These are phyloP conservation scores for Rhodomyrtus psidioides DNA, from an alignment of 441 rosid genomes.

Conservation along the genomic window DNA sequence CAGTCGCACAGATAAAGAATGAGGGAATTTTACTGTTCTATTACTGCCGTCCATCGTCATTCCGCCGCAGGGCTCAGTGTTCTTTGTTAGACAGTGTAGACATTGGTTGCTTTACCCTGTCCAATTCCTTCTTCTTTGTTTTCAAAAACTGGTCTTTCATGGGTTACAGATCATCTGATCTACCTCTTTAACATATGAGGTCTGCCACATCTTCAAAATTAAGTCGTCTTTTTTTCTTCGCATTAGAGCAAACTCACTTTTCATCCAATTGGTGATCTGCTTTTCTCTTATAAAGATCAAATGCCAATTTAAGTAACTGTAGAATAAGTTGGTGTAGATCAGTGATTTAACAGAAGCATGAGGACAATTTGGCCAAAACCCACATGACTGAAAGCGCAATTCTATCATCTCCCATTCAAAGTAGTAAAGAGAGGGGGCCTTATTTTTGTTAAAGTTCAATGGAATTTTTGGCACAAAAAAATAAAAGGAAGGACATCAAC, in stretches of 20 bases:
- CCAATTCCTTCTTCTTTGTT: neutral
- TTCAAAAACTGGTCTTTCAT: neutral
- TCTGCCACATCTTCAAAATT: neutral
- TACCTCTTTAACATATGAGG: neutral
- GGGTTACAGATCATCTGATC: neutral
- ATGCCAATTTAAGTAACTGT: neutral
- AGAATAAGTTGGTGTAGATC: neutral
- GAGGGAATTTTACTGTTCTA: neutral
- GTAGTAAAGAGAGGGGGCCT: conserved; percentile 35
- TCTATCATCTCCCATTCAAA: conserved; percentile 38
- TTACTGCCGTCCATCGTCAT: neutral
- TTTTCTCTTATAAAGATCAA: neutral
- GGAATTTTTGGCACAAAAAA: conserved; percentile 27
- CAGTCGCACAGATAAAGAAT: neutral
- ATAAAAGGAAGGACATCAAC: conserved; percentile 20
- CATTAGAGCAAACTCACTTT: neutral
- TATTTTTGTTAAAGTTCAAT: conserved; percentile 52
- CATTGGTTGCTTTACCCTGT: neutral
- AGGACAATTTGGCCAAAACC: conserved; percentile 30
- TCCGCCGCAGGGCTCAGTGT: neutral
- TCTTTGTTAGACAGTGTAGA: neutral
- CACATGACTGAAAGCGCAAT: conserved; percentile 32
- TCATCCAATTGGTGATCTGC: neutral
- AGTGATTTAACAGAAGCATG: conserved; percentile 24
- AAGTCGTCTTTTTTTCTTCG: neutral